Percentiles rank a stretch among this genome's conserved stretches.
phyloP scores from a whole-genome alignment of 495 filamentous ascomycete genomes.

The Platismatia glauca region DNA sequence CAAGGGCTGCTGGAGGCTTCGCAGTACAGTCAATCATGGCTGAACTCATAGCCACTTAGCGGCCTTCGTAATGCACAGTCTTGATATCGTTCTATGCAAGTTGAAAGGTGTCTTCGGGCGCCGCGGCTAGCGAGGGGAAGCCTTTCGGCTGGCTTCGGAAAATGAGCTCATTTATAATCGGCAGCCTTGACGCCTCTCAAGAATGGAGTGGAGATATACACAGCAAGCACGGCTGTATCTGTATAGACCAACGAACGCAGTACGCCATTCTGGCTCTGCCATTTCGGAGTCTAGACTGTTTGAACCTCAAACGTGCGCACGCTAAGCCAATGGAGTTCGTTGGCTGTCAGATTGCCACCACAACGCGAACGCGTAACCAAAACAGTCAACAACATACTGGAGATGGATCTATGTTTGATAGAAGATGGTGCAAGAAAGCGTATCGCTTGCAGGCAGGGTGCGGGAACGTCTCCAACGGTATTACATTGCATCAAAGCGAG shows the following conservation, averaged over 20 bases:
- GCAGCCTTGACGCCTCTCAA: not conserved
- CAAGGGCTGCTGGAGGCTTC: not conserved
- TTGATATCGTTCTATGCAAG: not conserved
- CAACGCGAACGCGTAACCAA: not conserved
- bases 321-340: not conserved
- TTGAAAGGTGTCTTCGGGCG: not conserved
- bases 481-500: not conserved
- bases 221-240: not conserved
- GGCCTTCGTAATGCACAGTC: not conserved
- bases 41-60: not conserved
- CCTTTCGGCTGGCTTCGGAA: not conserved
- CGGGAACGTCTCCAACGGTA: not conserved
- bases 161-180: not conserved
- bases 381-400: not conserved
- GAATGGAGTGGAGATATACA: not conserved
- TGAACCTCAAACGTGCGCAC: slow-evolving; percentile 1
- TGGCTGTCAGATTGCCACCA: slow-evolving; percentile 6
- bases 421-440: not conserved
- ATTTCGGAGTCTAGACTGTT: not conserved
- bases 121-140: not conserved
- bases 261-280: not conserved
- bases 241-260: not conserved
- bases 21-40: not conserved
- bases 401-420: not conserved
- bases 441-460: not conserved